A percentile compares a stretch with the other conserved stretches of the same genome.
Conservation (phyloP, 305 asterid species). For the Fraxinus greggii region DNA sequence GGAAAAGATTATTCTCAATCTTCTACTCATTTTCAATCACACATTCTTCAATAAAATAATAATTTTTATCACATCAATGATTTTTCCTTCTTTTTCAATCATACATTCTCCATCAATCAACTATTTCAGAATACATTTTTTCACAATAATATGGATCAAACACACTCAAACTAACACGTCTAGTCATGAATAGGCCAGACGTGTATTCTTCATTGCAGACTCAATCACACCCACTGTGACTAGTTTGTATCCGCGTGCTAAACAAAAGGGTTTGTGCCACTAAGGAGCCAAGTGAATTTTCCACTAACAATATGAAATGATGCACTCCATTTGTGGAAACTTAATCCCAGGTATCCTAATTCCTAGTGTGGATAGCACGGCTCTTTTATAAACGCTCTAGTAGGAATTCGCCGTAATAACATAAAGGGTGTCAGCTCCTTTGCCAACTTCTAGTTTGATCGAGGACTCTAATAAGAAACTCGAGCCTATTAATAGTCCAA, state of each 20-base stretch:
- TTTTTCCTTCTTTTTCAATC: no score
- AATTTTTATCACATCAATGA: no score
- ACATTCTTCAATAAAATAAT: no score
- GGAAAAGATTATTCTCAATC: not conserved
- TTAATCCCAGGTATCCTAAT: not conserved
- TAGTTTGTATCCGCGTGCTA: not conserved
- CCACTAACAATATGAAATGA: not conserved
- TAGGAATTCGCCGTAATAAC: not conserved
- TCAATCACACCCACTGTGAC: not conserved
- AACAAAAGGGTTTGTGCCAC: not conserved
- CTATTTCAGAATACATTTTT: no score
- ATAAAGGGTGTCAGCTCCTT: not conserved
- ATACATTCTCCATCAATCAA: no score
- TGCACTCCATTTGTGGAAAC: not conserved
- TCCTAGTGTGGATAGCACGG: not conserved
- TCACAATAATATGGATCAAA: no score
- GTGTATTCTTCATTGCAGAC: not conserved
- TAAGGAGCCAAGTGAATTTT: not conserved
- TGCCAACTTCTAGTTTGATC: not conserved
- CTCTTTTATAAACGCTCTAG: not conserved
- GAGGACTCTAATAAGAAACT: not conserved
- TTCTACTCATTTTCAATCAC: no score
- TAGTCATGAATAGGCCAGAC: not conserved
- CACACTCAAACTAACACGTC: not conserved
- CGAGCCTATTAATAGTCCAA: not conserved